Evolutionary conservation across 2,329 filamentous ascomycete genomes (phyloP).

Genomic region (Ophiostoma quercus): DNA sequence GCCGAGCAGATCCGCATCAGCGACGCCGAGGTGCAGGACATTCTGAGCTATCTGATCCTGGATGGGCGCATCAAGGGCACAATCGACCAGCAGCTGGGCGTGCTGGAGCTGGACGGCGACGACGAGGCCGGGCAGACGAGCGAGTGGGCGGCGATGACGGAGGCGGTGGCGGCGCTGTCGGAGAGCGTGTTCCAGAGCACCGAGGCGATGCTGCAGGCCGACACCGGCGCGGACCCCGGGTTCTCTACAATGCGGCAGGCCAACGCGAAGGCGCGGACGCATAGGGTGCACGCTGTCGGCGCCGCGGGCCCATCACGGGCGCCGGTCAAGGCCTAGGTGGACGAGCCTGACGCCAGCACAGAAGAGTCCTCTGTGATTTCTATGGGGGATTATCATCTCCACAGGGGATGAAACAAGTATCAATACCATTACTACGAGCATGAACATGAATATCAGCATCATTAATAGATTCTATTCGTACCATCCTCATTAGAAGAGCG

Average conservation of each 20-base stretch:
- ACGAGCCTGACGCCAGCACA: too few species aligned
- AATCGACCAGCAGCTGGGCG: conserved; percentile 83
- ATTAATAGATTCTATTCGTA: too few species aligned
- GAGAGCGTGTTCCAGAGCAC: conserved; percentile 68
- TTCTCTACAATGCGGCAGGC: not conserved
- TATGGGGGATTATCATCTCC: too few species aligned
- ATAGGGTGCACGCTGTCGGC: not conserved
- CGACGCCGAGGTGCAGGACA: conserved; percentile 83
- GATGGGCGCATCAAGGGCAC: conserved; percentile 80
- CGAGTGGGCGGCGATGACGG: conserved; percentile 56
- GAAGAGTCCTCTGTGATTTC: too few species aligned
- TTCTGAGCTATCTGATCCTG: conserved; percentile 88
- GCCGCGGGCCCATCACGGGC: not conserved
- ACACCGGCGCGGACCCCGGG: not conserved
- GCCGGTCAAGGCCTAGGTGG: not conserved
- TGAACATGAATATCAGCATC: too few species aligned
- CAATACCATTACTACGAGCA: too few species aligned
- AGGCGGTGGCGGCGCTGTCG: conserved; percentile 65
- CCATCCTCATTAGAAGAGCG: too few species aligned
- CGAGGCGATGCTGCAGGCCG: conserved; percentile 54
- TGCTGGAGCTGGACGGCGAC: conserved; percentile 68
- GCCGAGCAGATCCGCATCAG: conserved; percentile 82
- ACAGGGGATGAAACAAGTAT: too few species aligned
- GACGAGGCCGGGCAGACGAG: conserved; percentile 70
- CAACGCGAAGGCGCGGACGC: not conserved